These are phyloP conservation scores for Didymella exigua DNA, from an alignment of 2,329 filamentous ascomycete genomes.

Conservation along the genomic window DNA sequence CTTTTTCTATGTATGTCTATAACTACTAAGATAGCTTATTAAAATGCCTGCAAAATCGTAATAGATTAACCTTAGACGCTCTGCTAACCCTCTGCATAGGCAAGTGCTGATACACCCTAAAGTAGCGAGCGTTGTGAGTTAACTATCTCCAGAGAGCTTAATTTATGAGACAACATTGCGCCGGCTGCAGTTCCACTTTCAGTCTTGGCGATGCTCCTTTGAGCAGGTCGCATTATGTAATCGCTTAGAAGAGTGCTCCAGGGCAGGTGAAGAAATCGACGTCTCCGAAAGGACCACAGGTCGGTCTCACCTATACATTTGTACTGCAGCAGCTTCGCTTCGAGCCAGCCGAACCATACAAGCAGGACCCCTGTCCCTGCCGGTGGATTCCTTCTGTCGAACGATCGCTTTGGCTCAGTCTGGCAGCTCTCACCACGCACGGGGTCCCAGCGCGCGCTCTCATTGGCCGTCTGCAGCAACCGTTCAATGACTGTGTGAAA, in stretches of 20 bases:
- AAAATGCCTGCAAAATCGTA: too few species aligned
- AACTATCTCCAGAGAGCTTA: too few species aligned
- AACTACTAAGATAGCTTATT: too few species aligned
- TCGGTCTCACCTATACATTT: neutral
- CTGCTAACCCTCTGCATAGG: too few species aligned
- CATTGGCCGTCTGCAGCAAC: constrained; percentile 31
- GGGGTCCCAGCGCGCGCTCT: constrained; percentile 14
- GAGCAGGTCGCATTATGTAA: constrained; percentile 7
- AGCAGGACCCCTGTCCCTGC: constrained; percentile 7
- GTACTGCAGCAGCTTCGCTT: constrained; percentile 11
- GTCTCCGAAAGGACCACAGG: neutral
- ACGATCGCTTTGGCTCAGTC: too few species aligned
- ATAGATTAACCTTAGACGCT: too few species aligned
- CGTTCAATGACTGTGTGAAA: constrained; percentile 28
- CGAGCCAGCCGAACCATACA: constrained; percentile 6
- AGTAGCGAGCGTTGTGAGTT: too few species aligned
- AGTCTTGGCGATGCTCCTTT: neutral
- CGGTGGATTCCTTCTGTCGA: neutral
- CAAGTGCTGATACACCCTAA: too few species aligned
- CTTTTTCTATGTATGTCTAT: too few species aligned
- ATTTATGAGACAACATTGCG: too few species aligned
- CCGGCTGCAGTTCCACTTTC: constrained; percentile 1
- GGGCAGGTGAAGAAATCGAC: constrained; percentile 1
- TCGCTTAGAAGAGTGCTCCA: neutral
- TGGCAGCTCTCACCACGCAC: constrained; percentile 7